Conservation (phyloP, 768 basidiomycete species). For the Boletus vinaceobasis region DNA sequence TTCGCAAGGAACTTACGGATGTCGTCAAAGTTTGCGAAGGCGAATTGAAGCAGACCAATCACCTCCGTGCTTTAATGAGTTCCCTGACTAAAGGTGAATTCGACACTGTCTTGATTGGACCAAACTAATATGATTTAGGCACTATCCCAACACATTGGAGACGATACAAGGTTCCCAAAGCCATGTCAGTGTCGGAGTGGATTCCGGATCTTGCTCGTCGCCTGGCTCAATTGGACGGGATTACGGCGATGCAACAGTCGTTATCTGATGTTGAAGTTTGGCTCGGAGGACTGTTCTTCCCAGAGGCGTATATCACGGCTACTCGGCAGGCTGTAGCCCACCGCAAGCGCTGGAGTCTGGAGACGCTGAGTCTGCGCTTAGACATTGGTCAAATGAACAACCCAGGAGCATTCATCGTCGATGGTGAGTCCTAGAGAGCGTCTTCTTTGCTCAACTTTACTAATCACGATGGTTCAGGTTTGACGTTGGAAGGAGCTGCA, state of each 20-base stretch:
- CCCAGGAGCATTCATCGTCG: conserved; percentile 77
- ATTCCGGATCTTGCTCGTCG: conserved; percentile 78
- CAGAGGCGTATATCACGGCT: conserved; percentile 94
- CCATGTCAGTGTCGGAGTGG: conserved; percentile 82
- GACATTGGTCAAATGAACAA: conserved; percentile 81
- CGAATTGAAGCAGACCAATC: conserved; percentile 91
- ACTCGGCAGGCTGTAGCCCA: conserved; percentile 96
- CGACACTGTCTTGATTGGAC: background rate
- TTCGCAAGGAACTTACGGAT: conserved; percentile 77
- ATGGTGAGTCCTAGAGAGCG: conserved; percentile 55
- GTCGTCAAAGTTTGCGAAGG: conserved; percentile 85
- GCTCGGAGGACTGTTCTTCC: conserved; percentile 95
- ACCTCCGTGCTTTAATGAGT: conserved; percentile 88
- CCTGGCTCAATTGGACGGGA: conserved; percentile 74
- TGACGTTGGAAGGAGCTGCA: conserved; percentile 82
- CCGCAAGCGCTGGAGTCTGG: conserved; percentile 86
- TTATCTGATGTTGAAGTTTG: conserved; percentile 75
- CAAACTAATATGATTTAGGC: conserved; percentile 44
- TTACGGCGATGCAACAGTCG: conserved; percentile 52
- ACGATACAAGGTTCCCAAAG: conserved; percentile 81
- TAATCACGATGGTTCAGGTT: conserved; percentile 46
- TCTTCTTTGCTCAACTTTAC: background rate
- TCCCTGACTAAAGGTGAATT: conserved; percentile 78
- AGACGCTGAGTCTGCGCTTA: conserved; percentile 76
- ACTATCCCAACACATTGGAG: conserved; percentile 88